These are phyloP conservation scores for Tolypocladium ophioglossoides DNA, from an alignment of 2,329 filamentous ascomycete species.

Conservation along the genomic window DNA sequence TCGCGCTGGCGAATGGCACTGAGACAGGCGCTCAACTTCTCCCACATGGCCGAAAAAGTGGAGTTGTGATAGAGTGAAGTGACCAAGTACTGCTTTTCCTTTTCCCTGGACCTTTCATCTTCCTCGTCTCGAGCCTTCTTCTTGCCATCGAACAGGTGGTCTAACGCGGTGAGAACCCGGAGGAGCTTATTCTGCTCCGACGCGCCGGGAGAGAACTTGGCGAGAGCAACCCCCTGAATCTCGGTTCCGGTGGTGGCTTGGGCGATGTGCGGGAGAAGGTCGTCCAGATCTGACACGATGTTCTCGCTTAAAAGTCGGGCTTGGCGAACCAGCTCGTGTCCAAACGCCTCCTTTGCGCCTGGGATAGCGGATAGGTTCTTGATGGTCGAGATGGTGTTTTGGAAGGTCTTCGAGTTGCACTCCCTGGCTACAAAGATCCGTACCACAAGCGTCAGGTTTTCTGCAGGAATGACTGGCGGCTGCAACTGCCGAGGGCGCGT, in stretches of 20 bases:
- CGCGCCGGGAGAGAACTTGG: constrained; percentile 91
- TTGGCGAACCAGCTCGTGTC: constrained; percentile 83
- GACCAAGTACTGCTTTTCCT: constrained; percentile 73
- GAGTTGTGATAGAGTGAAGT: constrained; percentile 82
- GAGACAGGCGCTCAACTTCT: constrained; percentile 80
- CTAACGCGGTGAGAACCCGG: constrained; percentile 82
- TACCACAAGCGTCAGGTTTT: constrained; percentile 88
- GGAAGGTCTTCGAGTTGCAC: constrained; percentile 95
- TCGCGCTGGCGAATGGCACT: constrained; percentile 81
- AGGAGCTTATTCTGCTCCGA: constrained; percentile 96
- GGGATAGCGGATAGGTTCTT: constrained; percentile 94
- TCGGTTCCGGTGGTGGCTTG: constrained; percentile 84
- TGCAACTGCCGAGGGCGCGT: constrained; percentile 52
- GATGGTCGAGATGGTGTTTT: constrained; percentile 95
- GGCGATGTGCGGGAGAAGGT: constrained; percentile 76
- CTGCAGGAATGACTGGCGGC: constrained; percentile 75
- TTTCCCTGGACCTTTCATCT: constrained; percentile 40
- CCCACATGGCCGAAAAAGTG: constrained; percentile 86
- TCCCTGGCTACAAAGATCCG: constrained; percentile 93
- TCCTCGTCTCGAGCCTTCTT: constrained; percentile 42
- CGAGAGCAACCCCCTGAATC: constrained; percentile 84
- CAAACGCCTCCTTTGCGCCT: constrained; percentile 80
- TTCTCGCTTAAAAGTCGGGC: constrained; percentile 75
- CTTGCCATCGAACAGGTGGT: constrained; percentile 88
- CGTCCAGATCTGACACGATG: constrained; percentile 74